phyloP scores from a whole-genome alignment of 805 yeast species.

The Candida vaughaniae region DNA sequence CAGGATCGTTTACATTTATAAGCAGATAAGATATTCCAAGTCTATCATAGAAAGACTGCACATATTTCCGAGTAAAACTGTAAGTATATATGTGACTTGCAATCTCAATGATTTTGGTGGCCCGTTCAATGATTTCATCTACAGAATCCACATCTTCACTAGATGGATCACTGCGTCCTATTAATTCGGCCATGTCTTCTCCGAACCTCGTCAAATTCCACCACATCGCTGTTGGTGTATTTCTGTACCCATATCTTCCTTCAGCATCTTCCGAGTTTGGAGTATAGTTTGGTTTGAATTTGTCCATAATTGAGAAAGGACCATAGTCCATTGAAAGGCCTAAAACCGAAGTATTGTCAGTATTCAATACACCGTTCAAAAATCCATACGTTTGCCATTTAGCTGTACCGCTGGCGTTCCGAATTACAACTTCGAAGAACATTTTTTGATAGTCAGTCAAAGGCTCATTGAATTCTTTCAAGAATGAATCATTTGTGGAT shows the following conservation, averaged over 20 bases:
- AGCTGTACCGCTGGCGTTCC: constrained; percentile 78
- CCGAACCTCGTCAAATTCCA: constrained; percentile 88
- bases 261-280: constrained; percentile 86
- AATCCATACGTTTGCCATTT: constrained; percentile 91
- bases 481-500: constrained; percentile 20
- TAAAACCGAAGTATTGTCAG: constrained; percentile 88
- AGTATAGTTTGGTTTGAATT: constrained; percentile 75
- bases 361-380: constrained; percentile 89
- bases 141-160: constrained; percentile 35
- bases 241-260: constrained; percentile 73
- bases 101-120: constrained; percentile 59
- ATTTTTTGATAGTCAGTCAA: constrained; percentile 66
- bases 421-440: constrained; percentile 65
- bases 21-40: constrained; percentile 57
- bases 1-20: constrained; percentile 30
- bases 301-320: constrained; percentile 89
- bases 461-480: constrained; percentile 16
- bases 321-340: constrained; percentile 93
- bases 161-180: constrained; percentile 69
- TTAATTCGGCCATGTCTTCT: constrained; percentile 75
- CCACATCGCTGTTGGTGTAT: constrained; percentile 85
- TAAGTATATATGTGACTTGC: constrained; percentile 67
- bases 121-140: constrained; percentile 56
- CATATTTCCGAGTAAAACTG: constrained; percentile 58
- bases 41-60: constrained; percentile 57